phyloP scores from a whole-genome alignment of 2,329 filamentous ascomycete species.

The Cladosporium sp. region DNA sequence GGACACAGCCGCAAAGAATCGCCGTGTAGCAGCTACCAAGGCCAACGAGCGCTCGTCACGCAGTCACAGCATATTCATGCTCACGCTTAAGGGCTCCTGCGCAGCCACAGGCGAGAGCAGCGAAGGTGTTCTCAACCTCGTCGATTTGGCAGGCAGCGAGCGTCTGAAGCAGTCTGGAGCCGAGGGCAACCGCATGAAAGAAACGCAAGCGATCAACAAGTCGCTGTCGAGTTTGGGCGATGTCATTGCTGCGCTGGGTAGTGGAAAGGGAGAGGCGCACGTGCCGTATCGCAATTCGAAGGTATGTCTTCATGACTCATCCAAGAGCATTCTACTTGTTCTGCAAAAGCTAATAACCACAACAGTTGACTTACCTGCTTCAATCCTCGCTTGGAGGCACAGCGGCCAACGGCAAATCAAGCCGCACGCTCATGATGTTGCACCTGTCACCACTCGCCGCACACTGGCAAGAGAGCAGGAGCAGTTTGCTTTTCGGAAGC shows the following conservation, averaged over 20 bases:
- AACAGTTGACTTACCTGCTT: constrained; percentile 83
- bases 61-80: constrained; percentile 93
- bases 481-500: constrained; percentile 91
- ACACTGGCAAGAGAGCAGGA: constrained; percentile 89
- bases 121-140: constrained; percentile 91
- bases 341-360: background rate
- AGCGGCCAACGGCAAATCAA: constrained; percentile 46
- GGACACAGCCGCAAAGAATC: constrained; percentile 76
- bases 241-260: constrained; percentile 89
- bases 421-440: constrained; percentile 98
- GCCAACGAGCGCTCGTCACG: constrained; percentile 93
- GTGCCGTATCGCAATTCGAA: constrained; percentile 96
- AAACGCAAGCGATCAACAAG: constrained; percentile 98
- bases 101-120: constrained; percentile 76
- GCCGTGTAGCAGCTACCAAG: constrained; percentile 93
- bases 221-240: constrained; percentile 88
- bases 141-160: constrained; percentile 93
- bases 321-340: background rate
- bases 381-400: constrained; percentile 95
- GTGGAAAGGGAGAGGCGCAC: constrained; percentile 67
- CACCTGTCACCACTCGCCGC: constrained; percentile 93
- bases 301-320: constrained; percentile 46
- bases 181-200: constrained; percentile 82
- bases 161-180: constrained; percentile 82
- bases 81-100: constrained; percentile 68